Evolutionary conservation across 2,329 filamentous ascomycete genomes (phyloP), one percentile per base, ranked within the genome.

Genomic region (Grosmannia serpens): DNA sequence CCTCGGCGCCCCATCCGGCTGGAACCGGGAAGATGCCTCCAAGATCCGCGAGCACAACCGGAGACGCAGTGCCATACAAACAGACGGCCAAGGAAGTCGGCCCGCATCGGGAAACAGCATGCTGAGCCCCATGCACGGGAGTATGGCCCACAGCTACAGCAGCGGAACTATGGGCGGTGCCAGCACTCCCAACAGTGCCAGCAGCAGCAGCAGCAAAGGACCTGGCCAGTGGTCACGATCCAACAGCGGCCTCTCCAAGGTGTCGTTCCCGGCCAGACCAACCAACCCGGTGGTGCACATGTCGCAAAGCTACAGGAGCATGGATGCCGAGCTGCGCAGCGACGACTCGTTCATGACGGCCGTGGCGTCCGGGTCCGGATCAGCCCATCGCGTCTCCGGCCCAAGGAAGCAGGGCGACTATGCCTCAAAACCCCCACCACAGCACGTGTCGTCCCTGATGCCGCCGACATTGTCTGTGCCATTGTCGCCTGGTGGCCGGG

Each of bases 21-120:
- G 76, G 74, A 76, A 75, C 60, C 65, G 71, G 9, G 71, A 73
- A 15, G 78, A 82, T 63, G 70, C 74, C 50, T 65, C 69, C 27
- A 75, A 69, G 61, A 79, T 82, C 56, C 68, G 76, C 60, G 78
- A 79, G 64, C 70, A 77, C 64, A 79, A 81, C 68, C 72, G 72
- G 57, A 72, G 74, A 60, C 72, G 78, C 62, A 79, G 73, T 64
- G 74, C 75, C 54, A 76, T 78, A 70, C 4, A 52, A 3, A 24
- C 22, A n/a, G 27, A 33, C 24, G 26, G 27, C 31, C 50, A 52
- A 22, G 49, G 29, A 20, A 50, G 15, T 51, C 52, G 44, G 5
- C 46, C 56, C 7, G 35, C 15, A 47, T 57, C 57, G 20, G 13
- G 29, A 44, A 55, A 51, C 11, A n/a, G 22, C 53, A 55, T 58